A percentile compares a stretch with the other conserved stretches of the same genome.
Conservation (phyloP, 2,329 filamentous ascomycete species). For the Plectosphaerella plurivora region DNA sequence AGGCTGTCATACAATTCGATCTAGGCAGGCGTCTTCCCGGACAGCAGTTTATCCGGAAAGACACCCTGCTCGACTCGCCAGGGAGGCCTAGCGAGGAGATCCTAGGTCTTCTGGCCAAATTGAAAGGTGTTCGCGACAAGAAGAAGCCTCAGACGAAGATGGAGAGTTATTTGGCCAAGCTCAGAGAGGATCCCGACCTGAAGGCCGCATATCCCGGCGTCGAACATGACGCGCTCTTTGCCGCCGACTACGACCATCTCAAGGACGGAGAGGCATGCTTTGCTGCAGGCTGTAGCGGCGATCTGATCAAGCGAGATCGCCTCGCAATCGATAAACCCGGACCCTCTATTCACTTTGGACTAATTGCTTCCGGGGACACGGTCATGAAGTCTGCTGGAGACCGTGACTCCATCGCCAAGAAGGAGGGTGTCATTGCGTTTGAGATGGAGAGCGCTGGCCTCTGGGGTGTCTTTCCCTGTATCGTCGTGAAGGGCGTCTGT, state of each 20-base stretch:
- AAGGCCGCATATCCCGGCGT: too few species aligned
- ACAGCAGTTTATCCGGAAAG: constrained; percentile 15
- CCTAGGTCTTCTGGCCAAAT: constrained; percentile 16
- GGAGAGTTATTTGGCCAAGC: constrained; percentile 3
- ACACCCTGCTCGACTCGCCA: constrained; percentile 13
- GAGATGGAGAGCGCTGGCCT: neutral
- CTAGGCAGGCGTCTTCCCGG: constrained; percentile 17
- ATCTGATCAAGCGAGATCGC: constrained; percentile 5
- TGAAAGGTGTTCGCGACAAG: constrained; percentile 12
- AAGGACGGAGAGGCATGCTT: too few species aligned
- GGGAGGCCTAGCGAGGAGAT: constrained; percentile 16
- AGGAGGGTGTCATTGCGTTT: constrained; percentile 16
- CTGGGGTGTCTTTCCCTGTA: constrained; percentile 20
- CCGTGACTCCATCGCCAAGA: constrained; percentile 26
- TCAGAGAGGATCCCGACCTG: too few species aligned
- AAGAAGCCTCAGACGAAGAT: constrained; percentile 5
- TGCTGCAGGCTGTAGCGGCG: neutral
- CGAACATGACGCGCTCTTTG: too few species aligned
- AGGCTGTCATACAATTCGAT: constrained; percentile 22
- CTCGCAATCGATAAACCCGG: constrained; percentile 5
- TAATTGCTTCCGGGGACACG: constrained; percentile 31
- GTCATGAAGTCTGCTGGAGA: constrained; percentile 32
- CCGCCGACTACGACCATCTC: too few species aligned
- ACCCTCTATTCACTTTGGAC: constrained; percentile 28
- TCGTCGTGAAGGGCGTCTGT: constrained; percentile 32